A percentile compares a stretch with the other conserved stretches of the same genome.
These are phyloP conservation scores for Plasmodium knowlesi DNA, from an alignment of 169 alveolate species.

Conservation along the genomic window DNA sequence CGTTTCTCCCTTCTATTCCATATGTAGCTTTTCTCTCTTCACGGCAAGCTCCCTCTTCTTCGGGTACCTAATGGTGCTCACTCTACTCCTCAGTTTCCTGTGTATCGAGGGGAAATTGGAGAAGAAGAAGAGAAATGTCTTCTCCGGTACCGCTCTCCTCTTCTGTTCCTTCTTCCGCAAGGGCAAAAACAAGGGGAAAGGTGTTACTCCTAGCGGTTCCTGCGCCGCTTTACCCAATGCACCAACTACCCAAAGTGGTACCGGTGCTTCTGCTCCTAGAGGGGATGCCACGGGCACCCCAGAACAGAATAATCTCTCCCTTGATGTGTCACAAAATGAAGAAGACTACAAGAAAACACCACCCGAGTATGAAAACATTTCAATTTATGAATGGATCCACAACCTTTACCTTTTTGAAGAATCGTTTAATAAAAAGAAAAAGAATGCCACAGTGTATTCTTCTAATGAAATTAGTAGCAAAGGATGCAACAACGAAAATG, in stretches of 20 bases:
- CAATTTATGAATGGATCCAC: slow-evolving; percentile 71
- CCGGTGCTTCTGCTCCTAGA: not conserved
- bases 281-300: not conserved
- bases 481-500: not conserved
- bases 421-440: slow-evolving; percentile 67
- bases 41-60: slow-evolving; percentile 83
- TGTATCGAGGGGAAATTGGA: slow-evolving; percentile 85
- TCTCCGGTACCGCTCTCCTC: slow-evolving; percentile 1
- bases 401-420: slow-evolving; percentile 65
- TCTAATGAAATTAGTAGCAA: slow-evolving; percentile 5
- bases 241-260: not conserved
- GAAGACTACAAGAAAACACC: slow-evolving; percentile 1
- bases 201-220: not conserved
- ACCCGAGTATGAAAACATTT: slow-evolving; percentile 47
- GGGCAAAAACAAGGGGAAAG: not conserved
- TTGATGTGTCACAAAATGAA: slow-evolving; percentile 7
- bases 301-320: not conserved
- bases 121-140: slow-evolving; percentile 34
- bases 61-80: slow-evolving; percentile 85
- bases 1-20: slow-evolving; percentile 85
- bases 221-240: not conserved
- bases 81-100: slow-evolving; percentile 83
- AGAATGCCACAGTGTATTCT: slow-evolving; percentile 6
- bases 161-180: slow-evolving; percentile 4
- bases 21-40: slow-evolving; percentile 84